These are phyloP conservation scores for Sherardia arvensis DNA, from an alignment of 257 asterid genomes.

Conservation along the genomic window DNA sequence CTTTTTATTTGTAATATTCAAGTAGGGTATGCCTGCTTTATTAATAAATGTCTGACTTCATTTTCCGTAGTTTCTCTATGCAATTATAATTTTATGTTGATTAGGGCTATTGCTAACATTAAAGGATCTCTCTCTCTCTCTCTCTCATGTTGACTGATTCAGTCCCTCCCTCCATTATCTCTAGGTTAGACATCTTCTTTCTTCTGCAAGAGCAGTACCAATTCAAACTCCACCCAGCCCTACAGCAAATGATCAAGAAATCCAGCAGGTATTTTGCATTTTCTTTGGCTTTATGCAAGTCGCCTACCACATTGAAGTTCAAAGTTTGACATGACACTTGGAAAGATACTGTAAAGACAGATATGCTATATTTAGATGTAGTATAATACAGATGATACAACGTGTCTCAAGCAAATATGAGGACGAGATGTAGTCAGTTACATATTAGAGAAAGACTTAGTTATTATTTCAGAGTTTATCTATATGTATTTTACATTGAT, in stretches of 20 bases:
- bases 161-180: not conserved
- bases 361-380: not conserved
- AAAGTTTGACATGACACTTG: not conserved
- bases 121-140: not conserved
- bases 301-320: not conserved
- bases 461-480: not conserved
- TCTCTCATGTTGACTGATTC: not conserved
- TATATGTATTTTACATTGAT: not conserved
- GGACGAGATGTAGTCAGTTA: not conserved
- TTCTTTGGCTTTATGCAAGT: not conserved
- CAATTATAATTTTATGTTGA: not conserved
- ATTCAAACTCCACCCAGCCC: constrained; percentile 89
- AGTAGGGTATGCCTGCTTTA: not conserved
- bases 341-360: not conserved
- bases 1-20: not conserved
- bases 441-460: not conserved
- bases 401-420: not conserved
- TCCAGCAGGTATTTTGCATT: constrained; percentile 67
- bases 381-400: no score
- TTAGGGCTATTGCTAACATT: not conserved
- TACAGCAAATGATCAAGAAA: constrained; percentile 91
- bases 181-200: constrained; percentile 80
- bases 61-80: not conserved
- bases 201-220: constrained; percentile 86
- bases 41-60: not conserved